Conservation (phyloP, 768 basidiomycete genomes). For the Tricholoma furcatifolium region DNA sequence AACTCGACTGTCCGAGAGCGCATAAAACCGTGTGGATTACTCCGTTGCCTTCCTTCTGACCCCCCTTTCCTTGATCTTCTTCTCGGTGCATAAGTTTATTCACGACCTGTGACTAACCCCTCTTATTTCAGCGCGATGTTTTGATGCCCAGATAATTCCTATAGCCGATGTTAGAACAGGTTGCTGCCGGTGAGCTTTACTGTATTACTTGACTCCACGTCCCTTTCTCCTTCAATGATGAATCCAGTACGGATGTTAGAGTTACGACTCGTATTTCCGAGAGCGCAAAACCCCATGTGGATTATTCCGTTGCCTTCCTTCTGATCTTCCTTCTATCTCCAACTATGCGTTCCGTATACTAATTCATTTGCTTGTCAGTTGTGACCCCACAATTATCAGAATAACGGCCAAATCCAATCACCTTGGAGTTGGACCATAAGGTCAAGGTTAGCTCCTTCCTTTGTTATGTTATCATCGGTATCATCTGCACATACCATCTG, state of each 20-base stretch:
- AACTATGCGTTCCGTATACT: background rate
- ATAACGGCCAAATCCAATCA: too few relatives aligned
- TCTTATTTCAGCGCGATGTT: background rate
- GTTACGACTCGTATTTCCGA: conserved; percentile 19
- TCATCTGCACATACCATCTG: background rate
- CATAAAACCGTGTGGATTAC: conserved; percentile 40
- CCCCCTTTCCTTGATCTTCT: background rate
- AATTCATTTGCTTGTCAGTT: background rate
- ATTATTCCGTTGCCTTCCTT: conserved; percentile 62
- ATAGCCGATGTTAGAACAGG: too few relatives aligned
- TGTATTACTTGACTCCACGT: background rate
- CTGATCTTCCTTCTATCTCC: conserved; percentile 27
- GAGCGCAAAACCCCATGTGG: conserved; percentile 37
- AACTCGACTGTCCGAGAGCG: conserved; percentile 18
- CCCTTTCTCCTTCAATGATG: conserved; percentile 6
- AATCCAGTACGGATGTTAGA: conserved; percentile 20
- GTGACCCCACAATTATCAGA: background rate
- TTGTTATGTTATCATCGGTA: too few relatives aligned
- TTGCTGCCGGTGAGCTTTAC: too few relatives aligned
- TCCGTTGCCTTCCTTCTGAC: conserved; percentile 57
- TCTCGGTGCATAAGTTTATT: background rate
- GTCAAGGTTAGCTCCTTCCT: too few relatives aligned
- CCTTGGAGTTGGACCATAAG: too few relatives aligned
- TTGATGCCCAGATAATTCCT: too few relatives aligned
- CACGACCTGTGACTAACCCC: conserved; percentile 4